Base-by-base conservation (phyloP, 371 early-diverging fungal genomes). In the Mucor circinelloides region DNA sequence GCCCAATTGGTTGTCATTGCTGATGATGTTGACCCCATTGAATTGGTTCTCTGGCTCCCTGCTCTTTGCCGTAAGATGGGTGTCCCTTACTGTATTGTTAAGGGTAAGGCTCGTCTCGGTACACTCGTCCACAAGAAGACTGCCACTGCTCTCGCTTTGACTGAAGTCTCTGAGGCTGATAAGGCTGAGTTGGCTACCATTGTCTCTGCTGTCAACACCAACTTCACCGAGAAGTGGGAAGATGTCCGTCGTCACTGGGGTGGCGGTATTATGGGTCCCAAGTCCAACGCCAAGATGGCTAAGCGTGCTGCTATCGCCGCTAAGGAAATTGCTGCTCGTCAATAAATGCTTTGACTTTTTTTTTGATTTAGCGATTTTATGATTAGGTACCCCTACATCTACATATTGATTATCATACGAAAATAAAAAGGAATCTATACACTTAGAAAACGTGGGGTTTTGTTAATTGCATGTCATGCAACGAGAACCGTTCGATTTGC, bases 51-150 rank as follows among this genome's bases (percentile, higher is more conserved):
- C 68, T 99, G 96, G 95, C 89, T 99, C 73, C 99, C 99, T 60
- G 98, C 99, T 65, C 95, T 99, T 56, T 99, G 99, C 92, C 97
- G 97, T 84, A 99, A 99, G 95, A 98, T 99, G 99, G 98, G 97
- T 73, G 91, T 99, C 82, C 98, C 99, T 61, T 99, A 99, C 93
- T 91, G 90, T 86, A 97, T 99, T 79, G 97, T 99, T 78, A 97
- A 98, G 92, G 89, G 92, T 76, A 98, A 99, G 90, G 89, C 94
- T 76, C 91, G 95, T 74, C 93, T 99, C 71, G 99, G 99, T 74
- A 91, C 94, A 63, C 90, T 99, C 58, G 98, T 99, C 66, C 96
- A 99, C 93, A 92, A 98, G 90, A 99, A 99, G 97, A 96, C 94
- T 63, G 97, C 98, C 76, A 96, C 99, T 67, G 97, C 96, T 58